These are phyloP conservation scores for Hygrocybe punicea DNA, from an alignment of 768 basidiomycete genomes.

Conservation along the genomic window DNA sequence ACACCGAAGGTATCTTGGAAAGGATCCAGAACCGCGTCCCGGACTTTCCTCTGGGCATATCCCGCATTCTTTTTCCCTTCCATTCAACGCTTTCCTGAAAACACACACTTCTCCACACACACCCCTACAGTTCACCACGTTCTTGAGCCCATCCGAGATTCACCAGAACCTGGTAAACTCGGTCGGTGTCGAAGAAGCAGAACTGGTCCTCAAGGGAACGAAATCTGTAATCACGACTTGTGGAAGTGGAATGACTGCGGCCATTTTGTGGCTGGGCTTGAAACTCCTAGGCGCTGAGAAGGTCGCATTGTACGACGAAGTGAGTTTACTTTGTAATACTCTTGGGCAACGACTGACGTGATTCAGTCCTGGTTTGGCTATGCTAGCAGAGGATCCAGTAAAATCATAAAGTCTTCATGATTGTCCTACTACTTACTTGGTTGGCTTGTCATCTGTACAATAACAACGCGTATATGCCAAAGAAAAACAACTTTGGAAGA, in stretches of 20 bases:
- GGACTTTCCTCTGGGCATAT: conserved; percentile 91
- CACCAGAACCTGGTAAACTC: conserved; percentile 56
- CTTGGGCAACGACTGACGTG: conserved; percentile 9
- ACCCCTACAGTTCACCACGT: conserved; percentile 50
- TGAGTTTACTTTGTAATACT: conserved; percentile 35
- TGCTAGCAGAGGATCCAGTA: conserved; percentile 69
- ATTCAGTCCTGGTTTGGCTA: conserved; percentile 93
- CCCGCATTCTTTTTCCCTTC: conserved; percentile 78
- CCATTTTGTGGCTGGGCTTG: conserved; percentile 89
- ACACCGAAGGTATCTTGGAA: conserved; percentile 71
- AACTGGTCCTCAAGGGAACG: conserved; percentile 58
- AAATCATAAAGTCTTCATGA: conserved; percentile 53
- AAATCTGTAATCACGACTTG: conserved; percentile 70
- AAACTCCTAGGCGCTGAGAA: conserved; percentile 60
- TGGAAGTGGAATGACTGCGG: conserved; percentile 99
- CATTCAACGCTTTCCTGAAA: conserved; percentile 73
- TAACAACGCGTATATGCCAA: too few species aligned
- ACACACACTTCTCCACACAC: conserved; percentile 40
- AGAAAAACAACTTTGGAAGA: too few species aligned
- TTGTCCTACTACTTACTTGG: not conserved
- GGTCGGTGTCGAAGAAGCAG: conserved; percentile 55
- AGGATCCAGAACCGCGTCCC: conserved; percentile 84
- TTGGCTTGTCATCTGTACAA: not conserved
- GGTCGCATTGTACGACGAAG: conserved; percentile 91
- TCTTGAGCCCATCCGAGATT: conserved; percentile 58